phyloP scores from a whole-genome alignment of 495 filamentous ascomycete genomes.

The Polyplosphaeria fusca region DNA sequence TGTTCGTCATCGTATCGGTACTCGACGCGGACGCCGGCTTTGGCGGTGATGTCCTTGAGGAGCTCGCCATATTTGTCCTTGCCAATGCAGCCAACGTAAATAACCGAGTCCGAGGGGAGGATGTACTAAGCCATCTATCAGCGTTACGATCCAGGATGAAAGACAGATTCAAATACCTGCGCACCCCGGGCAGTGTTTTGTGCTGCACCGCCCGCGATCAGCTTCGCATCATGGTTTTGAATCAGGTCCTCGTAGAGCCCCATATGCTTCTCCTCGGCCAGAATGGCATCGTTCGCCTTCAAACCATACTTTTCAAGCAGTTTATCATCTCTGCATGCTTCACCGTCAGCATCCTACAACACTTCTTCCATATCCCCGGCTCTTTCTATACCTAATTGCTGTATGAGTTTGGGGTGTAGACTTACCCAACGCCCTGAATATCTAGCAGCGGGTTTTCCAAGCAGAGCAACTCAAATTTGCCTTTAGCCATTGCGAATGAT shows the following conservation, averaged over 20 bases:
- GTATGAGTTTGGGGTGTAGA: too few species aligned
- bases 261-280: conserved; percentile 87
- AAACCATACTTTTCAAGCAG: conserved; percentile 88
- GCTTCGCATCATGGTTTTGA: conserved; percentile 78
- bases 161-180: conserved; percentile 49
- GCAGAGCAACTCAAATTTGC: conserved; percentile 80
- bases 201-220: conserved; percentile 94
- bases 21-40: conserved; percentile 83
- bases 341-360: background rate
- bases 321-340: conserved; percentile 57
- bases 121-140: conserved; percentile 63
- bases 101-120: conserved; percentile 76
- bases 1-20: conserved; percentile 81
- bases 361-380: background rate
- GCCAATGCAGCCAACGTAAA: conserved; percentile 92
- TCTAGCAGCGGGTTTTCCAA: conserved; percentile 97
- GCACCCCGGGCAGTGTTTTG: conserved; percentile 98
- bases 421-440: conserved; percentile 80
- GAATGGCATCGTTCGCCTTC: conserved; percentile 95
- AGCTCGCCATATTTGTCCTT: conserved; percentile 86
- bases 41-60: conserved; percentile 72
- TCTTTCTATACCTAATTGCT: conserved; percentile 1
- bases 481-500: conserved; percentile 57
- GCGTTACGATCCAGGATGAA: background rate
- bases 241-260: conserved; percentile 89